Conservation (phyloP, 2,329 filamentous ascomycete genomes). For the Geosmithia putterillii region DNA sequence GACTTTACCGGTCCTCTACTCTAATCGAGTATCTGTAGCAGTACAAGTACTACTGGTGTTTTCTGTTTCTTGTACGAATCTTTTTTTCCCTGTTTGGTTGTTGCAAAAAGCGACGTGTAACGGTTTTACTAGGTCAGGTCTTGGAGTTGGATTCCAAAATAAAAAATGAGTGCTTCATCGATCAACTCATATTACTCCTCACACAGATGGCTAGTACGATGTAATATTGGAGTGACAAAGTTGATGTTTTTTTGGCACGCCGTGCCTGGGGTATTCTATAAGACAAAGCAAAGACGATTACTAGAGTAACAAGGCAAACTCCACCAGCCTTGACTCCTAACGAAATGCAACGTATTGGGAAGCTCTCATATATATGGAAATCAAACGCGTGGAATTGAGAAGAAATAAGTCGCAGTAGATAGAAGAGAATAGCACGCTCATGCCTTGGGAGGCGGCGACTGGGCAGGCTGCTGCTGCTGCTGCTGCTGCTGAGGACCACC, state of each 20-base stretch:
- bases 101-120: neutral
- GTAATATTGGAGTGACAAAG: too few relatives aligned
- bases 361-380: neutral
- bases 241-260: neutral
- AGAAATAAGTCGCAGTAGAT: too few relatives aligned
- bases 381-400: neutral
- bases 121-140: too few relatives aligned
- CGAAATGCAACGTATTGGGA: neutral
- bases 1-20: slow-evolving; percentile 27
- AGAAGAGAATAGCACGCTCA: too few relatives aligned
- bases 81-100: neutral
- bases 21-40: too few relatives aligned
- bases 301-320: neutral
- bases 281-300: neutral
- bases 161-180: too few relatives aligned
- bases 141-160: too few relatives aligned
- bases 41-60: neutral
- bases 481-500: slow-evolving; percentile 2
- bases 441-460: neutral
- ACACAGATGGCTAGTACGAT: too few relatives aligned
- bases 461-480: neutral
- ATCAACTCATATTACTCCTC: too few relatives aligned
- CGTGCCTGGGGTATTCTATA: neutral
- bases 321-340: too few relatives aligned
- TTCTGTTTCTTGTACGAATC: neutral